These are phyloP conservation scores for Leishmania arabica DNA, from an alignment of 208 protist species.

Conservation along the genomic window DNA sequence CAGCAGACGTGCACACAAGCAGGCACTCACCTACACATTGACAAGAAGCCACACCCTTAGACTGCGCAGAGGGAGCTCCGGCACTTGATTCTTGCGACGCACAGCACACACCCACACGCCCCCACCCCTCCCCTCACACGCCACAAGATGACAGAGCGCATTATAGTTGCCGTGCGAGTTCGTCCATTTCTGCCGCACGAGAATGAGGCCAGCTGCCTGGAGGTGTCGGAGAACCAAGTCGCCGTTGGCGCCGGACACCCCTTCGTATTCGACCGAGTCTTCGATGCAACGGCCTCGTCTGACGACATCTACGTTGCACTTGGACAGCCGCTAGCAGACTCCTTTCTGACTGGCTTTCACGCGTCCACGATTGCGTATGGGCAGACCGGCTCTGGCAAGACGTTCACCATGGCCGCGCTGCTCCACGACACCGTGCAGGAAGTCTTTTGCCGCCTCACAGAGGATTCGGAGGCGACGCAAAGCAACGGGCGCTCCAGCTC, in stretches of 20 bases:
- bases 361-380: constrained; percentile 95
- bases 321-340: constrained; percentile 68
- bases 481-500: background rate
- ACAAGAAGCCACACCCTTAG: background rate
- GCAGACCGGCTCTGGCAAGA: constrained; percentile 96
- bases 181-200: constrained; percentile 88
- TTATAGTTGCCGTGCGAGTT: constrained; percentile 88
- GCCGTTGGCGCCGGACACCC: constrained; percentile 74
- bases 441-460: constrained; percentile 73
- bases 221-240: constrained; percentile 68
- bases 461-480: constrained; percentile 22
- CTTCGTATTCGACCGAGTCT: constrained; percentile 94
- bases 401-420: constrained; percentile 90
- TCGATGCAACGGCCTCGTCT: constrained; percentile 54
- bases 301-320: constrained; percentile 79
- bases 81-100: background rate
- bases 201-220: constrained; percentile 42
- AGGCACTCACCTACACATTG: background rate
- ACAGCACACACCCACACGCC: background rate
- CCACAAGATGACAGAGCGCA: constrained; percentile 54
- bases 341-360: constrained; percentile 91
- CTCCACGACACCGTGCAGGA: constrained; percentile 84
- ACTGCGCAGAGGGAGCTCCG: background rate
- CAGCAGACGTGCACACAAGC: background rate
- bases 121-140: too few relatives aligned